Evolutionary conservation across 805 yeast genomes (phyloP).

Genomic region (Yamadazyma kitorensis): DNA sequence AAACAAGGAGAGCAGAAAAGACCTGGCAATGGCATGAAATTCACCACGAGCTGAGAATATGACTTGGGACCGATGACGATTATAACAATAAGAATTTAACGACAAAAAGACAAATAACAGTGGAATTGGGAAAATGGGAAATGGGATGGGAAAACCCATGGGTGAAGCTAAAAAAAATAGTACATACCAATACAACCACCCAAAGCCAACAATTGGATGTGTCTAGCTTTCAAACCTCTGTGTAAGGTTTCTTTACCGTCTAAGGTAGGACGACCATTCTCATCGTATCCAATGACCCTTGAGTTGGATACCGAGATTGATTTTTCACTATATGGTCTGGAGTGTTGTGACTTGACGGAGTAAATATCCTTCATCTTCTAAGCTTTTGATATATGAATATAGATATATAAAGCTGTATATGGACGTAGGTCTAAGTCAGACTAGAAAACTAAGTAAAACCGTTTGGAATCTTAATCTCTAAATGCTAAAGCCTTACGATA

Average conservation of each 20-base stretch:
- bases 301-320: conserved; percentile 27
- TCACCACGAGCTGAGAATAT: too few relatives aligned
- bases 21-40: too few relatives aligned
- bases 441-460: too few relatives aligned
- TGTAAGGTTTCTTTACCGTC: conserved; percentile 25
- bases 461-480: too few relatives aligned
- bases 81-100: too few relatives aligned
- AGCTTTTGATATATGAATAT: too few relatives aligned
- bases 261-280: background rate
- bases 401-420: too few relatives aligned
- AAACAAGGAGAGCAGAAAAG: too few relatives aligned
- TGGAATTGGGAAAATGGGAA: too few relatives aligned
- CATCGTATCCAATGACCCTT: conserved; percentile 18
- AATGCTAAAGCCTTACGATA: too few relatives aligned
- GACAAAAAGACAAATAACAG: conserved; percentile 76
- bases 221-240: conserved; percentile 42
- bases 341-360: conserved; percentile 15
- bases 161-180: background rate
- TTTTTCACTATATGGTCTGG: conserved; percentile 25
- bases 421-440: too few relatives aligned
- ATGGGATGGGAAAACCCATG: background rate
- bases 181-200: conserved; percentile 47
- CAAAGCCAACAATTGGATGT: conserved; percentile 71
- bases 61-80: too few relatives aligned
- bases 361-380: conserved; percentile 5